A percentile compares a stretch with the other conserved stretches of the same genome.
phyloP scores from a whole-genome alignment of 805 yeast species.

The Candida glaebosa region DNA sequence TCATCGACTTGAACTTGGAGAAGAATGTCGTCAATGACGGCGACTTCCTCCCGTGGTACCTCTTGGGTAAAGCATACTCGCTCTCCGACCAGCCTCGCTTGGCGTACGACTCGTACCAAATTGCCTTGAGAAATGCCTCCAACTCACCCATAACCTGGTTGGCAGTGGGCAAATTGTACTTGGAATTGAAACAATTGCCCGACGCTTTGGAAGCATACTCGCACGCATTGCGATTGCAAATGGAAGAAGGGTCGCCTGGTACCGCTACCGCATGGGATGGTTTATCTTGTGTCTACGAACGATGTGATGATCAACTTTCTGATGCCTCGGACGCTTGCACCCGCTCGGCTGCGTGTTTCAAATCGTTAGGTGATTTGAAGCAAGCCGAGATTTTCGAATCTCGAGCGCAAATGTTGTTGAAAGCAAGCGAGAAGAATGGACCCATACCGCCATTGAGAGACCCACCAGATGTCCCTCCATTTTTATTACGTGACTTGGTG shows the following conservation, averaged over 20 bases:
- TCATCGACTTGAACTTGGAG: slow-evolving; percentile 27
- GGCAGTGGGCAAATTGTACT: slow-evolving; percentile 59
- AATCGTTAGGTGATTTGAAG: slow-evolving; percentile 43
- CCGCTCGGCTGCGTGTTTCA: slow-evolving; percentile 49
- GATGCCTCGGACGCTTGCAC: slow-evolving; percentile 61
- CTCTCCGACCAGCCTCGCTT: slow-evolving; percentile 43
- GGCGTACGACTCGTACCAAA: slow-evolving; percentile 55
- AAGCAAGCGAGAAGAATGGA: slow-evolving; percentile 40
- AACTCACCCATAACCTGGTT: slow-evolving; percentile 62
- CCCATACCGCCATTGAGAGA: slow-evolving; percentile 44
- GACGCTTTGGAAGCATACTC: slow-evolving; percentile 68
- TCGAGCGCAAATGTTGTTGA: slow-evolving; percentile 40
- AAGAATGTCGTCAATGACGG: slow-evolving; percentile 24
- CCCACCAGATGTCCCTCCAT: slow-evolving; percentile 47
- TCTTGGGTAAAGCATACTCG: slow-evolving; percentile 52
- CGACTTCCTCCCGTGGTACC: slow-evolving; percentile 58
- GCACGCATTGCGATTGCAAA: slow-evolving; percentile 54
- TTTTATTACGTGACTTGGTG: slow-evolving; percentile 39
- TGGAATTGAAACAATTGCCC: slow-evolving; percentile 55
- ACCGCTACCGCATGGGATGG: slow-evolving; percentile 68
- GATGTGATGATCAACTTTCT: slow-evolving; percentile 56
- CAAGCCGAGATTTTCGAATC: slow-evolving; percentile 41
- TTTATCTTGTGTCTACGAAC: slow-evolving; percentile 56
- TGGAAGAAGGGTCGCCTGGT: slow-evolving; percentile 43
- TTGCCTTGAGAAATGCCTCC: slow-evolving; percentile 51